These are phyloP conservation scores for Edhazardia aedis DNA, from an alignment of 371 early-diverging fungal genomes.

Conservation along the genomic window DNA sequence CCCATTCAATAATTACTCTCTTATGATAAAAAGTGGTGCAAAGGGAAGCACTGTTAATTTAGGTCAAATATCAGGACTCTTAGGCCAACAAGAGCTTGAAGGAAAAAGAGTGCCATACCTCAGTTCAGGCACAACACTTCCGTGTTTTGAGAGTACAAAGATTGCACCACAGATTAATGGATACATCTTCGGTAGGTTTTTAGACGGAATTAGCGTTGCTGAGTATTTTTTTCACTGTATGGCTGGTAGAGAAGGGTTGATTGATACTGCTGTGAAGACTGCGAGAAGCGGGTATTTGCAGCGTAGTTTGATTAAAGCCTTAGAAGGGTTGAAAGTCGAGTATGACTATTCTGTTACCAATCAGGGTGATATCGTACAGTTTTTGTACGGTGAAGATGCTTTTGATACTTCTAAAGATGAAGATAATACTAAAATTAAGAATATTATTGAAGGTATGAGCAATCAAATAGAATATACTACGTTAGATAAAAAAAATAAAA, in stretches of 20 bases:
- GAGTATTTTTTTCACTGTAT: slow-evolving; percentile 66
- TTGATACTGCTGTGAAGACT: slow-evolving; percentile 99
- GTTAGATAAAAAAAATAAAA: background rate
- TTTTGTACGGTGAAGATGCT: slow-evolving; percentile 95
- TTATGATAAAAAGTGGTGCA: slow-evolving; percentile 92
- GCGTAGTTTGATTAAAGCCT: slow-evolving; percentile 92
- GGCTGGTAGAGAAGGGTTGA: slow-evolving; percentile 99
- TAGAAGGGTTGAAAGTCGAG: slow-evolving; percentile 77
- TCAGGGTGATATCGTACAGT: slow-evolving; percentile 76
- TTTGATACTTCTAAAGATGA: slow-evolving; percentile 54
- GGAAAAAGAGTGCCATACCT: slow-evolving; percentile 91
- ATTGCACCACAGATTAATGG: slow-evolving; percentile 62
- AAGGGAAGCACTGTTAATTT: slow-evolving; percentile 92
- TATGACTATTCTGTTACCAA: slow-evolving; percentile 90
- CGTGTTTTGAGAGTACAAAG: slow-evolving; percentile 54
- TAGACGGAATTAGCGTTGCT: slow-evolving; percentile 89
- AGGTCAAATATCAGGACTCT: slow-evolving; percentile 81
- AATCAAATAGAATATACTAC: background rate
- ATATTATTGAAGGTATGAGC: background rate
- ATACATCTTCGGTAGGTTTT: slow-evolving; percentile 84
- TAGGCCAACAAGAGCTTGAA: slow-evolving; percentile 96
- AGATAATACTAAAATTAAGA: background rate
- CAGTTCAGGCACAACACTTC: slow-evolving; percentile 82
- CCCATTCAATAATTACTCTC: slow-evolving; percentile 85
- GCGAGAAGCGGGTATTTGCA: slow-evolving; percentile 94